Base-by-base conservation (phyloP, 129 eudicot genomes). In the Deinandra increscens region DNA sequence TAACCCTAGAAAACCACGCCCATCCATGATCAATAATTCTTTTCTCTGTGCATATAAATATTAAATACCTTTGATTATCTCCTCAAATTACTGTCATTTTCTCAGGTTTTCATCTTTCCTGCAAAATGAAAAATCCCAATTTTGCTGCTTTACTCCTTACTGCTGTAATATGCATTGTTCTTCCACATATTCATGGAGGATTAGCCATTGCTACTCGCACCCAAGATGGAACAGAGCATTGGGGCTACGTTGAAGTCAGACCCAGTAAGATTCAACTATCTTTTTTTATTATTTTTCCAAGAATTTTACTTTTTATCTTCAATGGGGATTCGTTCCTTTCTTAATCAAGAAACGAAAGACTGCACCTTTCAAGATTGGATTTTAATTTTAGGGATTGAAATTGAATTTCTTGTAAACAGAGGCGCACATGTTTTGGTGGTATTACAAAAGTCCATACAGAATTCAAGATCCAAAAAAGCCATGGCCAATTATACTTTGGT, bases 371-470 rank as follows among this genome's bases (percentile, higher is more conserved):
- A 78, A 78, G 61, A 78, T 51, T 63, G 49, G 29, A 22, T 37
- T 41, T 42, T 60, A 33, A 13, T 13, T 42, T 58, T 5, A 20
- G 4, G 9, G 56, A 29, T 49, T 71, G 9, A 46, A 22, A 0
- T 23, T 73, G 42, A 36, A 26, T 36, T 68, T 51, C 41, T 74
- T 58, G 58, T 54, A 61, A 69, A 75, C 78, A 85, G 90, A 74
- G 55, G 90, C 82, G 5, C 90, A 85, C 72, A 62, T 85, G 86
- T 85, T 85, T 51, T 85, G 90, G 90, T 85, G 90, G 86, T 60
- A 71, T 9, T 85, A 81, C 38, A 78, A 58, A 63, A 84, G 89
- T 75, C 89, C 89, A 10, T 62, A 78, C 29, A 81, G 86, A 73
- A 54, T 69, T 55, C 72, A 81, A 14, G 76, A 72, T 75, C 90